These are phyloP conservation scores for Penicillium thymicola DNA, from an alignment of 2,329 filamentous ascomycete species.

Conservation along the genomic window DNA sequence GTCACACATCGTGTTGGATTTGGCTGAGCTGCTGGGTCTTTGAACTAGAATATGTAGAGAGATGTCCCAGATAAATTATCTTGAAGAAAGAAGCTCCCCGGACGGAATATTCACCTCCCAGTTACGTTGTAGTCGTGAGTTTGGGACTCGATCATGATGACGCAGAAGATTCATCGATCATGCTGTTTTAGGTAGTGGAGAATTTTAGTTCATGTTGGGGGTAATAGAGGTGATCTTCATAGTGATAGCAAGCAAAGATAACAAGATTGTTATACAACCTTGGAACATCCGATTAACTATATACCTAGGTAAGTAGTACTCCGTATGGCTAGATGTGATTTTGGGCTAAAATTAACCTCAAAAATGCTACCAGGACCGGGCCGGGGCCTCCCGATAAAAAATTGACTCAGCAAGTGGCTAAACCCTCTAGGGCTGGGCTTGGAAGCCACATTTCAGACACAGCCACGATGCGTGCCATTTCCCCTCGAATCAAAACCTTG, in stretches of 20 bases:
- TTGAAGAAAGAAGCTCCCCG: background rate
- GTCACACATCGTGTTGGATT: slow-evolving; percentile 31
- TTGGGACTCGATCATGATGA: slow-evolving; percentile 24
- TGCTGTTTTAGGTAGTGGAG: background rate
- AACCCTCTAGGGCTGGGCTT: too few relatives aligned
- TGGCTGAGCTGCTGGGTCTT: background rate
- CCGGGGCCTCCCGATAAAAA: background rate
- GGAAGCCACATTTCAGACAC: background rate
- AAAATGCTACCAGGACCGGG: background rate
- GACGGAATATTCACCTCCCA: slow-evolving; percentile 5
- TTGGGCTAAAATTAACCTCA: background rate
- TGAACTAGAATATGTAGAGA: background rate
- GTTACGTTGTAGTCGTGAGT: background rate
- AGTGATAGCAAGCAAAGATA: background rate
- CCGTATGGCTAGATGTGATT: background rate
- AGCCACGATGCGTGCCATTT: background rate
- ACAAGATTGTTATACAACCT: too few relatives aligned
- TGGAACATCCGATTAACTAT: background rate
- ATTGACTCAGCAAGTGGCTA: background rate
- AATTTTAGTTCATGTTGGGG: background rate
- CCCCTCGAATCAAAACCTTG: slow-evolving; percentile 1
- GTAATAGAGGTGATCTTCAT: background rate
- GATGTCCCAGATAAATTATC: background rate
- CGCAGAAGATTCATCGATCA: slow-evolving; percentile 22
- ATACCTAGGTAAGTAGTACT: too few relatives aligned